Evolutionary conservation across 1,139 yeast genomes (phyloP).

Genomic region (Diutina sp.): DNA sequence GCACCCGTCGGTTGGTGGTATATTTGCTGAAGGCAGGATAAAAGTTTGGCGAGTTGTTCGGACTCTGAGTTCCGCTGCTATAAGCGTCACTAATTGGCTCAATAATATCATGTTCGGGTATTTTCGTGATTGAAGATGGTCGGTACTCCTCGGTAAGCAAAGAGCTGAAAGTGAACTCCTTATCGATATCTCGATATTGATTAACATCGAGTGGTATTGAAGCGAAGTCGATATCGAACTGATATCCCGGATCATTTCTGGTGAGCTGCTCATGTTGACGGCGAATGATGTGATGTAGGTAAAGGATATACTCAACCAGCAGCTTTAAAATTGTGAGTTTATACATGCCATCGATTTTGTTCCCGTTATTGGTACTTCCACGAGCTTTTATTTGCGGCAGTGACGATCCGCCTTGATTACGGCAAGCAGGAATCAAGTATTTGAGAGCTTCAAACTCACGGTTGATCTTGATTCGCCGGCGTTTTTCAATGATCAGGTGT

Average conservation of each 20-base stretch:
- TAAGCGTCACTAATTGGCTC: background rate
- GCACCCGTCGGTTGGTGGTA: background rate
- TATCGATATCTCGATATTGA: constrained; percentile 43
- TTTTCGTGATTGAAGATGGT: background rate
- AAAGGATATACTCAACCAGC: constrained; percentile 67
- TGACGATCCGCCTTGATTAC: constrained; percentile 18
- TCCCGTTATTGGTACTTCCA: constrained; percentile 12
- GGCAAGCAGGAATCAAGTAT: constrained; percentile 68
- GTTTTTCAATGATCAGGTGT: constrained; percentile 71
- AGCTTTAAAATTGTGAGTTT: constrained; percentile 70
- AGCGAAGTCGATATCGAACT: constrained; percentile 34
- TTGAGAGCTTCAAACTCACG: constrained; percentile 75
- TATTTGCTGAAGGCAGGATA: background rate
- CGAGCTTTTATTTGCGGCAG: constrained; percentile 9
- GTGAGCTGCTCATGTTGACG: constrained; percentile 28
- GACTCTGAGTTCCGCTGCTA: background rate
- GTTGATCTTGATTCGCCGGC: constrained; percentile 67
- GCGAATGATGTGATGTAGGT: constrained; percentile 47
- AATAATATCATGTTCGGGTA: background rate
- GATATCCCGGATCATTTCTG: constrained; percentile 11
- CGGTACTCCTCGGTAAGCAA: background rate
- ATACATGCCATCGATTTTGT: constrained; percentile 56
- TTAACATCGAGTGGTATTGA: constrained; percentile 43
- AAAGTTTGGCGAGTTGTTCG: background rate
- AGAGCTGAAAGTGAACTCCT: constrained; percentile 32